A percentile compares a stretch with the other conserved stretches of the same genome.
These are phyloP conservation scores for Neurospora terricola DNA, from an alignment of 495 filamentous ascomycete genomes.

Conservation along the genomic window DNA sequence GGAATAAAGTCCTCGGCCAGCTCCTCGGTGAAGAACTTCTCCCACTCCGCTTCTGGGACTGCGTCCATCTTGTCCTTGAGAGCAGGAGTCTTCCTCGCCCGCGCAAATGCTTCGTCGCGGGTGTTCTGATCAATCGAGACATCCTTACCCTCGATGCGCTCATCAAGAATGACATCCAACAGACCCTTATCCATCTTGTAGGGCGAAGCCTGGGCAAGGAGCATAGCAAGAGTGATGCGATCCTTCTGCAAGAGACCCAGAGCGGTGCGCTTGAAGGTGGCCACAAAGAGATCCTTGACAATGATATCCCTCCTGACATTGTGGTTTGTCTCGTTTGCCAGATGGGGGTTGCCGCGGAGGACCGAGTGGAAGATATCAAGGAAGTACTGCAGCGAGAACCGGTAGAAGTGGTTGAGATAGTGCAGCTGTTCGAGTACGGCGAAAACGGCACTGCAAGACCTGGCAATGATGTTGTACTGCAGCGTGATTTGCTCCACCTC, in stretches of 20 bases:
- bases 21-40: constrained; percentile 73
- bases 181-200: constrained; percentile 87
- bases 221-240: constrained; percentile 86
- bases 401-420: constrained; percentile 98
- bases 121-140: constrained; percentile 56
- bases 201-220: constrained; percentile 87
- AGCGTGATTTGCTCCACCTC: constrained; percentile 92
- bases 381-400: constrained; percentile 98
- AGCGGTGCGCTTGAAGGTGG: constrained; percentile 85
- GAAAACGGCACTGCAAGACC: constrained; percentile 92
- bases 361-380: constrained; percentile 94
- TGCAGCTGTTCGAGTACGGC: constrained; percentile 94
- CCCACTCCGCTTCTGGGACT: constrained; percentile 57
- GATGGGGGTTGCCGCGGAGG: constrained; percentile 66
- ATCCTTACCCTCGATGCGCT: constrained; percentile 64
- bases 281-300: constrained; percentile 77
- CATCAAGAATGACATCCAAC: constrained; percentile 78
- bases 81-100: constrained; percentile 54
- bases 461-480: constrained; percentile 85
- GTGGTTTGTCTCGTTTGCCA: constrained; percentile 64
- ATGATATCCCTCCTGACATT: constrained; percentile 75
- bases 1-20: constrained; percentile 84
- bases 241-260: constrained; percentile 91
- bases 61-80: constrained; percentile 64
- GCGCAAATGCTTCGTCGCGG: constrained; percentile 58